Evolutionary conservation across 208 protist species (phyloP).

Genomic region (Wallacemonas collosoma): DNA sequence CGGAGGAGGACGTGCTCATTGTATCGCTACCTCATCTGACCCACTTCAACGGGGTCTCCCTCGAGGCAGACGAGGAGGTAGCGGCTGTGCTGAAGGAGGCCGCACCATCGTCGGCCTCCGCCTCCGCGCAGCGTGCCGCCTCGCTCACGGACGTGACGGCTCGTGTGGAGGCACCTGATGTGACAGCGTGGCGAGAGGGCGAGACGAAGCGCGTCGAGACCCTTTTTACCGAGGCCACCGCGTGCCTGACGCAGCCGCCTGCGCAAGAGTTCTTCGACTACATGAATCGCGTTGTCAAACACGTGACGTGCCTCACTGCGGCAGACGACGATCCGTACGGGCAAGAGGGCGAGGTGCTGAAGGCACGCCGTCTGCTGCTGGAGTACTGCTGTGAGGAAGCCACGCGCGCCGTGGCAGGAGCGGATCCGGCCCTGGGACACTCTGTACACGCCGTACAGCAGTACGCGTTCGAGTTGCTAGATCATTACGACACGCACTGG

Average conservation of each 20-base stretch:
- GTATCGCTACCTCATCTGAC: constrained; percentile 48
- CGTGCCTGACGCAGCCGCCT: constrained; percentile 24
- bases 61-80: constrained; percentile 22
- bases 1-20: constrained; percentile 81
- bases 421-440: constrained; percentile 36
- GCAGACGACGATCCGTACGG: constrained; percentile 45
- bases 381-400: constrained; percentile 77
- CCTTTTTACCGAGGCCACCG: constrained; percentile 45
- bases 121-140: constrained; percentile 21
- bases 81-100: constrained; percentile 17
- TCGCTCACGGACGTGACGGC: constrained; percentile 19
- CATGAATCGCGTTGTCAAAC: constrained; percentile 61
- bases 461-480: constrained; percentile 47
- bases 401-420: constrained; percentile 32
- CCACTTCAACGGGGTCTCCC: constrained; percentile 63
- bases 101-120: neutral
- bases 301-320: constrained; percentile 61
- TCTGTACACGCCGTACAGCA: constrained; percentile 44
- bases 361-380: constrained; percentile 66
- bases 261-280: constrained; percentile 69
- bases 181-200: constrained; percentile 34
- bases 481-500: constrained; percentile 75
- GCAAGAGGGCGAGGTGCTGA: constrained; percentile 76
- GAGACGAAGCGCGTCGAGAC: constrained; percentile 42
- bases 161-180: constrained; percentile 9